phyloP scores from a whole-genome alignment of 345 rosid species.

The Chamaenerion angustifolium region DNA sequence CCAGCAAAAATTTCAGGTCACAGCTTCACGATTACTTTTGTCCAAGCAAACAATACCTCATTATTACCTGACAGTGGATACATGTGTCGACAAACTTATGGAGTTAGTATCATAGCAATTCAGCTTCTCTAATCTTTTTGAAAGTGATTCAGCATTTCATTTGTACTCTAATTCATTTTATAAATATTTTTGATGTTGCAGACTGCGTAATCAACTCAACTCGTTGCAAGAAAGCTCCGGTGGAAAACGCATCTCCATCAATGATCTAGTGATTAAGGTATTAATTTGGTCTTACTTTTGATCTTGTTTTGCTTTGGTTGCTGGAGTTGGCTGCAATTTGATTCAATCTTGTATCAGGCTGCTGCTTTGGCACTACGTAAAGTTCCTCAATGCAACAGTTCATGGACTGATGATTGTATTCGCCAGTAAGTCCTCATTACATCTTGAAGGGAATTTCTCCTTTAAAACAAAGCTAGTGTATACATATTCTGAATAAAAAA shows the following conservation, averaged over 20 bases:
- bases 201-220: conserved; percentile 71
- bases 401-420: conserved; percentile 86
- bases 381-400: conserved; percentile 96
- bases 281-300: not conserved
- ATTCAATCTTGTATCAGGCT: conserved; percentile 36
- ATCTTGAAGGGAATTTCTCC: too few species aligned
- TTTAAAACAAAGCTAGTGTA: too few species aligned
- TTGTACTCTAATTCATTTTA: not conserved
- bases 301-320: not conserved
- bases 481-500: too few species aligned
- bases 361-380: conserved; percentile 89
- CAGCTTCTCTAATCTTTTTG: too few species aligned
- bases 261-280: conserved; percentile 99
- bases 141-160: too few species aligned
- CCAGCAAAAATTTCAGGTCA: conserved; percentile 42
- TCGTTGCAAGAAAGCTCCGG: conserved; percentile 81
- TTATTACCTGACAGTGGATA: conserved; percentile 85
- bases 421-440: conserved; percentile 57
- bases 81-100: conserved; percentile 88
- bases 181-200: conserved; percentile 24
- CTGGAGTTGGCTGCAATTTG: conserved; percentile 3
- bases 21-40: conserved; percentile 77
- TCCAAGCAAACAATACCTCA: conserved; percentile 98
- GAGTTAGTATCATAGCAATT: conserved; percentile 30
- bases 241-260: conserved; percentile 80